Evolutionary conservation across 2,329 filamentous ascomycete genomes (phyloP).

Genomic region (Seiridium unicorne): DNA sequence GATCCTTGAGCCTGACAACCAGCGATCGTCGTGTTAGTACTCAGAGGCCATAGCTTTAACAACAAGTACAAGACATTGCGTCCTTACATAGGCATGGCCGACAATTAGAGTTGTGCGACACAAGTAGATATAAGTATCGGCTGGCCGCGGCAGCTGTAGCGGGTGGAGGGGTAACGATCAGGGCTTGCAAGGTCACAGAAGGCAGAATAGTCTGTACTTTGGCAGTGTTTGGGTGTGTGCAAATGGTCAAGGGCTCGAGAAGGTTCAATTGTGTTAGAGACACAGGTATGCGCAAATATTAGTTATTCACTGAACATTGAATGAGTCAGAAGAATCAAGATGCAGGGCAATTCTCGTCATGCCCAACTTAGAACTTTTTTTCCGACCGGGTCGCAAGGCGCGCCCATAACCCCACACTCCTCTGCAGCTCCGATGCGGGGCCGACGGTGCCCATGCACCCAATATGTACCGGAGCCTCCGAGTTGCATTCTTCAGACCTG

Average conservation of each 20-base stretch:
- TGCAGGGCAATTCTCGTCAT: constrained; percentile 1
- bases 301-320: background rate
- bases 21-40: background rate
- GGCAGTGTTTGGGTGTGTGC: background rate
- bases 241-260: background rate
- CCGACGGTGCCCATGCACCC: background rate
- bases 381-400: background rate
- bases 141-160: background rate
- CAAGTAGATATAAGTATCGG: background rate
- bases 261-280: background rate
- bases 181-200: background rate
- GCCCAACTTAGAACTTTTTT: constrained; percentile 1
- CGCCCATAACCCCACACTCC: background rate
- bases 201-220: background rate
- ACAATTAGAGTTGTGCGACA: too few relatives aligned
- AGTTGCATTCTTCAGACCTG: too few relatives aligned
- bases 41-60: background rate
- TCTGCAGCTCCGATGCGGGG: background rate
- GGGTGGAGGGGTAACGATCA: background rate
- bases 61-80: background rate
- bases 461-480: too few relatives aligned
- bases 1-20: constrained; percentile 64
- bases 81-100: constrained; percentile 1
- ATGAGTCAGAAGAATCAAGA: constrained; percentile 1
- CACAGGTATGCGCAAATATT: background rate